phyloP scores from a whole-genome alignment of 176 grass and related monocot genomes.

The Paspalum notatum region DNA sequence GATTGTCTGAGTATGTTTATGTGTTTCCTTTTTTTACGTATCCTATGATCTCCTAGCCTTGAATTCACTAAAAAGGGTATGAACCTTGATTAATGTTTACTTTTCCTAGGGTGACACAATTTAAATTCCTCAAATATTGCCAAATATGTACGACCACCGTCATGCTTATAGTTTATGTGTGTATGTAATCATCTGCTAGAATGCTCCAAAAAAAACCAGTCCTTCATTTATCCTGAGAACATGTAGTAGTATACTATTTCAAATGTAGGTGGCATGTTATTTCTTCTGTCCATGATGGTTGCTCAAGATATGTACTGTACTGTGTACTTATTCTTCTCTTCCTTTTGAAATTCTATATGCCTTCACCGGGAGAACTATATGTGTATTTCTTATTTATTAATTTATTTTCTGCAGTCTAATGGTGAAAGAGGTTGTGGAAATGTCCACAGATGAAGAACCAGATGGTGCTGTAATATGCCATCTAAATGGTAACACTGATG shows the following conservation, averaged over 20 bases:
- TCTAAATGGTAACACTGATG: slow-evolving; percentile 47
- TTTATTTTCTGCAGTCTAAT: slow-evolving; percentile 55
- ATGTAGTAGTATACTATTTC: slow-evolving; percentile 5
- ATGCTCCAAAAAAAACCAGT: slow-evolving; percentile 16
- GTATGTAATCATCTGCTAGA: slow-evolving; percentile 7
- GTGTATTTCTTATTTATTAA: slow-evolving; percentile 38
- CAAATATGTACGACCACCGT: background rate
- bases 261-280: slow-evolving; percentile 13
- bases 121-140: background rate
- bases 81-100: background rate
- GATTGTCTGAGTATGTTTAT: slow-evolving; percentile 20
- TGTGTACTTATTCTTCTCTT: slow-evolving; percentile 8
- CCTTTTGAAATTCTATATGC: slow-evolving; percentile 19
- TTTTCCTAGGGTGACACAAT: slow-evolving; percentile 3
- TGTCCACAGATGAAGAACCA: slow-evolving; percentile 66
- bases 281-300: slow-evolving; percentile 33
- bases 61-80: background rate
- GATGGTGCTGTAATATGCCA: slow-evolving; percentile 54
- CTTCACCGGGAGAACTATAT: slow-evolving; percentile 17
- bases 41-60: background rate
- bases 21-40: background rate
- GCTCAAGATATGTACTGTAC: background rate
- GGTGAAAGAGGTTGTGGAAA: slow-evolving; percentile 67
- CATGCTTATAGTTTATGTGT: slow-evolving; percentile 5
- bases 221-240: slow-evolving; percentile 13